Base-by-base conservation (phyloP, 1,284 basidiomycete species). In the Takashimella koratensis region DNA sequence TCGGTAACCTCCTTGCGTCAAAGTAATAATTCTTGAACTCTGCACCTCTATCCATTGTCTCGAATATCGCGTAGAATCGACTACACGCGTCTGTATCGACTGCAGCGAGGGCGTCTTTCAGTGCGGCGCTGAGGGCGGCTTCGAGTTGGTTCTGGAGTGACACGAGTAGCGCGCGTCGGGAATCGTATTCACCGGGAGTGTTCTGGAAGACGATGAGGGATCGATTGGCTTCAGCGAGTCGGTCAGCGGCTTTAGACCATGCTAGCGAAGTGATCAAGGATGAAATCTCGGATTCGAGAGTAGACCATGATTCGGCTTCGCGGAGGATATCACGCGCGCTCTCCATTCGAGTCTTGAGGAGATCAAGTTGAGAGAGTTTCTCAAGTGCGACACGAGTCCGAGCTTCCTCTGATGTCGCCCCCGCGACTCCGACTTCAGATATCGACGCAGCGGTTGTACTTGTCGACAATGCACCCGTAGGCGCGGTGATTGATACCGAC, bases 1-100 rank as follows among this genome's bases (percentile, higher is more conserved):
- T 71, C 5, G 78, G 65, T 11, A 81, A 78, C 49, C 88, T 79
- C 44, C 90, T 80, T 3, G 88, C 86, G 5, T 88, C 89, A 71
- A 92, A 90, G 77, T 96, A 97, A 71, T 94, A 95, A 66, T 88
- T 87, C 58, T 88, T 82, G 72, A 94, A 97, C 74, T 96, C 93
- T 11, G 83, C 80, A 70, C 90, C 90, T 43, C 93, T 82, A 66
- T 94, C 88, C 57, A 97, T 96, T 66, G 88, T 84, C 56, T 83
- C 82, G 74, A 96, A 97, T 48, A 96, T 91, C 21, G 82, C 79
- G 69, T 87, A 91, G 74, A 90, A 92, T 49, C 50, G 56, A 3
- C 60, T 61, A 27, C 62, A 62, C 10, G 54, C 58, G 21, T 59
- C 54, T 43, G 86, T 80, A 70, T 95, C 89, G 58, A 84, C 83